Evolutionary conservation across 2,329 filamentous ascomycete species (phyloP).

Genomic region (Biscogniauxia mediterranea): DNA sequence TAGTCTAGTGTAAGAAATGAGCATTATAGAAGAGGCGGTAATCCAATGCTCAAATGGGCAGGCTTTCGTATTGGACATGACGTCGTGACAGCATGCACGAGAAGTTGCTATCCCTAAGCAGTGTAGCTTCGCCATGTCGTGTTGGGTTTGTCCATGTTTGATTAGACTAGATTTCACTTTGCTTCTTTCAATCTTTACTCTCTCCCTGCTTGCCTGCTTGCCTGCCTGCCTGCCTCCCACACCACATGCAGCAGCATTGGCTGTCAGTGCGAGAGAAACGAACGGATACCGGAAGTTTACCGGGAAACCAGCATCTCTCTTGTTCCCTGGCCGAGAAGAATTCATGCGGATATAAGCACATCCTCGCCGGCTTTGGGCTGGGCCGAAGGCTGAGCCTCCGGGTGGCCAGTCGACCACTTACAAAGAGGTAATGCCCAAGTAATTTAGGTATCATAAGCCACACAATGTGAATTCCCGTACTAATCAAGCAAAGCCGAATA

Average conservation of each 20-base stretch:
- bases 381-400: neutral
- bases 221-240: neutral
- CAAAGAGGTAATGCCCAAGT: neutral
- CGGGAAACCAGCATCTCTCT: neutral
- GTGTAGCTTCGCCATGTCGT: neutral
- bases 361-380: neutral
- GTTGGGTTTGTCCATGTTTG: neutral
- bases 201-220: neutral
- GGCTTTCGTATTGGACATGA: neutral
- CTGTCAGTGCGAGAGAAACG: neutral
- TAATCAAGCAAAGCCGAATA: neutral
- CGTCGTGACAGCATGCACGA: neutral
- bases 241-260: neutral
- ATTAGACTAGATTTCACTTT: neutral
- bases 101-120: neutral
- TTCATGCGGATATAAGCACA: neutral
- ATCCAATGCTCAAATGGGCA: neutral
- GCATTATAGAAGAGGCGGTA: neutral
- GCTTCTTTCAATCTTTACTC: neutral
- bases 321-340: neutral
- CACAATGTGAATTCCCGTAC: neutral
- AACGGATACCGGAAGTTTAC: neutral
- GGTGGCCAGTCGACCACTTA: neutral
- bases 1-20: neutral
- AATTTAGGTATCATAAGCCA: neutral